Base-by-base conservation (phyloP, 169 alveolate genomes). In the Amoebophrya sp. region DNA sequence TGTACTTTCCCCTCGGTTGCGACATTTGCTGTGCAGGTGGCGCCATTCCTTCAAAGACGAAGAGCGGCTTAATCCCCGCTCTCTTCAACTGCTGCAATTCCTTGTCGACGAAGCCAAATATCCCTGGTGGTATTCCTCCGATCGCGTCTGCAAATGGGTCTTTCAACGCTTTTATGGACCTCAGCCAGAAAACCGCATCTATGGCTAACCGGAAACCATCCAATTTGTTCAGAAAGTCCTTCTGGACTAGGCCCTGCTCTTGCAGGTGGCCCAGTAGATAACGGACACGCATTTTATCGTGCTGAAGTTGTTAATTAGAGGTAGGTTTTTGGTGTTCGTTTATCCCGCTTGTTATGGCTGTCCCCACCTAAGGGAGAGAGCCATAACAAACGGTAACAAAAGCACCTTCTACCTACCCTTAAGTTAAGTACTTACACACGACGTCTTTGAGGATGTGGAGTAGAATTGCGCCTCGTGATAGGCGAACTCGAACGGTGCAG, bases 81-180 rank as follows among this genome's bases (percentile, higher is more conserved):
- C 90, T 83, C 76, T 90, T 55, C 77, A 92, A 92, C 36, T 54
- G 39, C 41, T 92, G 92, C 33, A 92, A 92, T 91, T 92, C 94
- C 77, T 92, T 92, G 92, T 92, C 94, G 91, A 92, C 94, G 41
- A 92, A 92, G 41, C 94, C 94, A 12, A 92, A 92, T 77, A 92
- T 92, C 39, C 94, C 94, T 12, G 54, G 89, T n/a, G 40, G 89
- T 1, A 34, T n/a, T n/a, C 89, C 89, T 0, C 89, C 89, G 2
- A 65, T 6, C 89, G 89, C 89, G 89, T 65, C 89, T 6, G 89
- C 89, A 26, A 65, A 65, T 6, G 89, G 89, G 89, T 65, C 89
- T 36, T 65, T 65, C 33, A 65, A 36, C 89, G 89, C 89, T 36
- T 65, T n/a, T 2, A 65, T 65, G 0, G 89, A 65, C 18, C 89